These are phyloP conservation scores for Pseudocercospora pini-densiflorae DNA, from an alignment of 2,329 filamentous ascomycete genomes.

Conservation along the genomic window DNA sequence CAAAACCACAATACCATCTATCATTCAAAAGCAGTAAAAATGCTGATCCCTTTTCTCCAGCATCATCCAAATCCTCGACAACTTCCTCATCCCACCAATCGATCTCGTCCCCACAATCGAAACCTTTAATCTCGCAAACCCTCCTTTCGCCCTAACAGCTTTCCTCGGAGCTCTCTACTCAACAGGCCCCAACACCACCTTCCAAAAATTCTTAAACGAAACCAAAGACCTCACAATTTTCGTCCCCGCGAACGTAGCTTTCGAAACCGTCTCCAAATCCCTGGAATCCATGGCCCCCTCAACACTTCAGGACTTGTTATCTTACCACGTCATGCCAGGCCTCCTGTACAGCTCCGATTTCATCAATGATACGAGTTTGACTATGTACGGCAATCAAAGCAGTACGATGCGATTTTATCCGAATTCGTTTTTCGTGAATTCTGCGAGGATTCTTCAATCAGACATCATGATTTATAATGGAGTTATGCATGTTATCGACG, in stretches of 20 bases:
- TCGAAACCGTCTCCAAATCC: conserved; percentile 42
- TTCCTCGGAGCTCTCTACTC: conserved; percentile 53
- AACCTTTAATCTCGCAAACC: conserved; percentile 24
- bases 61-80: conserved; percentile 60
- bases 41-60: too few relatives aligned
- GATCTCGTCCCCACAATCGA: conserved; percentile 49
- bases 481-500: conserved; percentile 60
- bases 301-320: conserved; percentile 39
- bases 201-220: conserved; percentile 29
- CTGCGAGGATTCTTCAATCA: conserved; percentile 55
- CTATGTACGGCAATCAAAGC: conserved; percentile 39
- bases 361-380: conserved; percentile 31
- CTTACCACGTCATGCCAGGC: conserved; percentile 42
- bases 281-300: conserved; percentile 37
- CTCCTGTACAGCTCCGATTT: conserved; percentile 41
- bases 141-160: conserved; percentile 51
- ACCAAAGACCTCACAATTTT: conserved; percentile 39
- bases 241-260: conserved; percentile 38
- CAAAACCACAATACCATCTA: conserved; percentile 40
- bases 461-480: conserved; percentile 61
- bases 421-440: conserved; percentile 54
- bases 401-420: conserved; percentile 52
- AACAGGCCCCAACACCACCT: conserved; percentile 43
- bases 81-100: conserved; percentile 55
- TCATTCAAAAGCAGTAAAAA: background rate